These are phyloP conservation scores for Periconia sp. DNA, from an alignment of 2,329 filamentous ascomycete species.

Conservation along the genomic window DNA sequence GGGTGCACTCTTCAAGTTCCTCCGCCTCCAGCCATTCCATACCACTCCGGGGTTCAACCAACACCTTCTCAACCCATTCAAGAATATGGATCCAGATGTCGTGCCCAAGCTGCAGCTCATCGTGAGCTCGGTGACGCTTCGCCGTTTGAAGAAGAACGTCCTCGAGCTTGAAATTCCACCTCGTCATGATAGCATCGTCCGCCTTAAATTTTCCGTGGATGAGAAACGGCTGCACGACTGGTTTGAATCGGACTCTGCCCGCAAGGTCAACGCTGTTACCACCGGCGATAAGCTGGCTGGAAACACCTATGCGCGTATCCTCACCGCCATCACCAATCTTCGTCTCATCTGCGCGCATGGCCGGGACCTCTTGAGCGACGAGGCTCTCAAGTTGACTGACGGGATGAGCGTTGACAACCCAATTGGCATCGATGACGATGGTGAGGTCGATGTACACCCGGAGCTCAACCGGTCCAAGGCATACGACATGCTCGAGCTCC, in stretches of 20 bases:
- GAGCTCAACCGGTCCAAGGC: slow-evolving; percentile 70
- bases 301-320: slow-evolving; percentile 88
- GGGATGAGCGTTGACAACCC: slow-evolving; percentile 82
- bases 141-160: slow-evolving; percentile 81
- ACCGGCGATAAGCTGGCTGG: slow-evolving; percentile 69
- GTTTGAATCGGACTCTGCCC: slow-evolving; percentile 78
- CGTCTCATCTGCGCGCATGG: slow-evolving; percentile 92
- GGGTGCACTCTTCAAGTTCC: slow-evolving; percentile 80
- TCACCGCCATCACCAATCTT: slow-evolving; percentile 87
- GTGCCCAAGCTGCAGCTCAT: slow-evolving; percentile 83
- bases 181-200: slow-evolving; percentile 71
- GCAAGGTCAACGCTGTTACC: slow-evolving; percentile 76
- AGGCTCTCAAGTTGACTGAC: slow-evolving; percentile 77
- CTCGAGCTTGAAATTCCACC: slow-evolving; percentile 70
- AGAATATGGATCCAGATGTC: slow-evolving; percentile 79
- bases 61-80: slow-evolving; percentile 83
- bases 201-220: slow-evolving; percentile 72
- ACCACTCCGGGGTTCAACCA: slow-evolving; percentile 74
- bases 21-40: slow-evolving; percentile 83
- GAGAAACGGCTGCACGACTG: slow-evolving; percentile 80
- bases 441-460: slow-evolving; percentile 55
- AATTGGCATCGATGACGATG: slow-evolving; percentile 84
- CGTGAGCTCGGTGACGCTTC: slow-evolving; percentile 91
- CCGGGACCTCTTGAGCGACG: slow-evolving; percentile 82
- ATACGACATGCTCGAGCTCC: slow-evolving; percentile 81